Evolutionary conservation across 495 filamentous ascomycete genomes (phyloP), one percentile per base, ranked within the genome.

Genomic region (Neurospora sublineolata): DNA sequence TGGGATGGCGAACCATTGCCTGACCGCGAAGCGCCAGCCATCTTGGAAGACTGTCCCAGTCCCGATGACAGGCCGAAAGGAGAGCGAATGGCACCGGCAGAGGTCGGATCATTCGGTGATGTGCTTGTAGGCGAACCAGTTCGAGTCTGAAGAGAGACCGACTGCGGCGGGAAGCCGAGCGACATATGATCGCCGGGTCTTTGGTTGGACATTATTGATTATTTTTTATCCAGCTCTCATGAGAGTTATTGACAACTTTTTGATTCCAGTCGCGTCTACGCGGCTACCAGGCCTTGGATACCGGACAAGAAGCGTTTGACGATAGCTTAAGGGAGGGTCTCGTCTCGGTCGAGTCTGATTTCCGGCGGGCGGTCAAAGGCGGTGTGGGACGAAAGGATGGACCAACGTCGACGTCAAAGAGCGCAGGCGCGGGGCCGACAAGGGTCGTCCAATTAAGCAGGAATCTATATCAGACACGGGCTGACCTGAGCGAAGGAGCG

Each of bases 1-100:
- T 97, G 94, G 80, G 94, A 97, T 76, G 95, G 95, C 86, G 95
- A 99, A 81, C 94, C 95, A 86, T 93, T 90, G 85, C 94, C 94
- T 74, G 94, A 88, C 81, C 96, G 90, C 77, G 90, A 85, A 79
- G 83, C 89, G 75, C 89, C 90, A 72, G 92, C 87, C 79, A 92
- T 90, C 76, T 88, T 90, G 73, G 87, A 84, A 76, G 89, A 82
- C 70, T 87, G 83, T 73, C 84, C 89, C 75, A 92, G 82, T 67
- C 87, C 85, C 72, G 86, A 87, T 42, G 88, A 86, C 71, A 89
- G 83, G 44, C 90, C 90, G 76, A 96, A 93, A 16, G 93, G 90
- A 69, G 92, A 91, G 80, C 93, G 88, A 60, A 89, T 82, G 78
- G 84, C 86, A 77, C 88, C 86, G 69, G 91, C 86, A 39, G 91